Evolutionary conservation across 139 green algal species (phyloP), one percentile per base, ranked within the genome.

Genomic region (Chlorella sp.): DNA sequence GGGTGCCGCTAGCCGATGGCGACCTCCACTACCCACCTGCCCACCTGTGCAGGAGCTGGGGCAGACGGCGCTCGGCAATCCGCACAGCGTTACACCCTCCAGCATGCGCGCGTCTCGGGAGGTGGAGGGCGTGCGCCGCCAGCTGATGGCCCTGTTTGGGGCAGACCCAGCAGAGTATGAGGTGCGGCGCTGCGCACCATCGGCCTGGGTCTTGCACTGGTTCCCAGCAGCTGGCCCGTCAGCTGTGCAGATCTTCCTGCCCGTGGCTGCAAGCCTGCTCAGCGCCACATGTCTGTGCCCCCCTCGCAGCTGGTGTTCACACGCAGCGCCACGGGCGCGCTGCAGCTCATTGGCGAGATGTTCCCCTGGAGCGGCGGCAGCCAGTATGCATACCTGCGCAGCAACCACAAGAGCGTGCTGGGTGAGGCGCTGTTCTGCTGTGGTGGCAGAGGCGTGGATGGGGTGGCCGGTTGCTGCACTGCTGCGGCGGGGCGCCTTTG

Each of bases 391-490:
- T 95, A 94, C 88, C 85, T 93, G 39, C 86, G 88, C 11, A 87
- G 93, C 79, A 96, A 96, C 88, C 94, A 97, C 88, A 96, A 96
- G 92, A 93, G 86, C 73, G 91, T 97, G 88, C 74, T 81, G 74
- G 93, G 94, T 71, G 64, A 71, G 64, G 12, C 51, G n/a, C n/a
- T n/a, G n/a, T n/a, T n/a, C n/a, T n/a, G n/a, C n/a, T n/a, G n/a
- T n/a, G n/a, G n/a, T n/a, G n/a, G n/a, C n/a, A n/a, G n/a, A n/a
- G n/a, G n/a, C n/a, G n/a, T n/a, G n/a, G n/a, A n/a, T n/a, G n/a
- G n/a, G n/a, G n/a, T n/a, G n/a, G n/a, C n/a, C n/a, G n/a, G n/a
- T n/a, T n/a, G n/a, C n/a, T n/a, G n/a, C n/a, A n/a, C n/a, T n/a
- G n/a, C n/a, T n/a, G n/a, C n/a, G n/a, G n/a, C n/a, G n/a, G n/a